These are phyloP conservation scores for Astrocystis sublimbata DNA, from an alignment of 495 filamentous ascomycete genomes.

Conservation along the genomic window DNA sequence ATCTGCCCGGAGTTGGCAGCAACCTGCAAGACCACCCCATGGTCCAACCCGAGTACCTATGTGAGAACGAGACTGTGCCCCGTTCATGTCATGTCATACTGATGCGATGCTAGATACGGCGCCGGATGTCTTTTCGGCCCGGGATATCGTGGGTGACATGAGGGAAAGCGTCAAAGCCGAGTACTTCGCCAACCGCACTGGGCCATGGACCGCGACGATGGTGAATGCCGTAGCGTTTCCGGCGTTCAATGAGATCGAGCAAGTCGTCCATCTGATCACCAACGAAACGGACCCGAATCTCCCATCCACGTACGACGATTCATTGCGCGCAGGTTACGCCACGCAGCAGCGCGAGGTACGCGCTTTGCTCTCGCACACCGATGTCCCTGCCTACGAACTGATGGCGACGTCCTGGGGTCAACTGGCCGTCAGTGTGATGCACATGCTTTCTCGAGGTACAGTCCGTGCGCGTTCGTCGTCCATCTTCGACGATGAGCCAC, in stretches of 20 bases:
- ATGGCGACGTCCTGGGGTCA: constrained; percentile 44
- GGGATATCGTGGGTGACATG: constrained; percentile 34
- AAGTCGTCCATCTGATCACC: constrained; percentile 20
- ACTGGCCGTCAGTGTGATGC: constrained; percentile 32
- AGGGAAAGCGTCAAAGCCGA: constrained; percentile 28
- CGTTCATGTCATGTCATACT: constrained; percentile 1
- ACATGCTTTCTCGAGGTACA: constrained; percentile 28
- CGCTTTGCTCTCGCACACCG: constrained; percentile 36
- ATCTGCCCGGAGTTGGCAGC: constrained; percentile 44
- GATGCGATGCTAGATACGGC: constrained; percentile 31
- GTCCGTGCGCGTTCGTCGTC: constrained; percentile 27
- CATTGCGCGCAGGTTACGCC: constrained; percentile 43
- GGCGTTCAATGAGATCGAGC: constrained; percentile 31
- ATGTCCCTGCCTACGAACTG: constrained; percentile 41
- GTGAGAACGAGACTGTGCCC: constrained; percentile 26
- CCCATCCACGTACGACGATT: constrained; percentile 34
- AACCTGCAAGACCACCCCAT: constrained; percentile 44
- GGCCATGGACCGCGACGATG: constrained; percentile 44
- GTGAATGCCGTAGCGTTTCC: constrained; percentile 45
- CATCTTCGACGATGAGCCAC: constrained; percentile 26
- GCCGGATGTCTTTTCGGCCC: constrained; percentile 34
- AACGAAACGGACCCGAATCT: constrained; percentile 27
- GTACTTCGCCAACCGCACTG: constrained; percentile 40
- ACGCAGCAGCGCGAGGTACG: constrained; percentile 37
- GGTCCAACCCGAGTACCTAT: constrained; percentile 38